A percentile compares a stretch with the other conserved stretches of the same genome.
These are phyloP conservation scores for Globisporangium spinosum DNA, from an alignment of 352 stramenopile species.

Conservation along the genomic window DNA sequence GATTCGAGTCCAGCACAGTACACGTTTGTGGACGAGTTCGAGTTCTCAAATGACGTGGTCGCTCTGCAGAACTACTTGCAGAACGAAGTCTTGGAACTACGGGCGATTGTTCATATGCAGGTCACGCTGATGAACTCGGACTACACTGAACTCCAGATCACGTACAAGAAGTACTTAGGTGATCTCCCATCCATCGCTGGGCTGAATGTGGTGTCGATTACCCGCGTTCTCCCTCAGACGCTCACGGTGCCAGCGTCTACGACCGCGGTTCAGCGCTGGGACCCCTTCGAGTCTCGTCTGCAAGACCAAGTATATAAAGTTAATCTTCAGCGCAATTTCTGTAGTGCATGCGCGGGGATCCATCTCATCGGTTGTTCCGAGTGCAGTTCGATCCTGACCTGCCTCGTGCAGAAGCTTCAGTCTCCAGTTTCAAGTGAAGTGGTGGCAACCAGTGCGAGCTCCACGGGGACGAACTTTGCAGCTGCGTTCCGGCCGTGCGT, in stretches of 20 bases:
- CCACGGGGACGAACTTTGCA: slow-evolving; percentile 10
- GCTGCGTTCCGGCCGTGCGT: slow-evolving; percentile 2
- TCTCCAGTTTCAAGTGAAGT: slow-evolving; percentile 1
- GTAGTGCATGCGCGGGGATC: background rate
- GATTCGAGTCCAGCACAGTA: background rate
- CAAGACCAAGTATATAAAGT: background rate
- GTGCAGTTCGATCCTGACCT: slow-evolving; percentile 3
- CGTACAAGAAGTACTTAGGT: slow-evolving; percentile 12
- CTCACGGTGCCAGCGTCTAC: background rate
- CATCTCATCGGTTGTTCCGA: background rate
- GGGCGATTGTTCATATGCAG: background rate
- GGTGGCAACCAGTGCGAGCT: background rate
- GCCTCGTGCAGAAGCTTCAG: slow-evolving; percentile 1
- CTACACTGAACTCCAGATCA: background rate
- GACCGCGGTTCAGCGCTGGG: background rate
- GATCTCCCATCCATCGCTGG: slow-evolving; percentile 7
- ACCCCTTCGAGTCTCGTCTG: background rate
- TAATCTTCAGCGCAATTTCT: background rate
- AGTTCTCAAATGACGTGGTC: background rate
- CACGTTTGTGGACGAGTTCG: slow-evolving; percentile 7
- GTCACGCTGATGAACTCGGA: background rate
- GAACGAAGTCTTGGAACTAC: background rate
- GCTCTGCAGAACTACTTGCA: slow-evolving; percentile 3
- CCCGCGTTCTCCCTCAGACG: background rate
- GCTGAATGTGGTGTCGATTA: background rate